Percentiles rank a stretch among this genome's conserved stretches.
Evolutionary conservation across 2,329 filamentous ascomycete genomes (phyloP).

Genomic region (Myrmaecium sp.): DNA sequence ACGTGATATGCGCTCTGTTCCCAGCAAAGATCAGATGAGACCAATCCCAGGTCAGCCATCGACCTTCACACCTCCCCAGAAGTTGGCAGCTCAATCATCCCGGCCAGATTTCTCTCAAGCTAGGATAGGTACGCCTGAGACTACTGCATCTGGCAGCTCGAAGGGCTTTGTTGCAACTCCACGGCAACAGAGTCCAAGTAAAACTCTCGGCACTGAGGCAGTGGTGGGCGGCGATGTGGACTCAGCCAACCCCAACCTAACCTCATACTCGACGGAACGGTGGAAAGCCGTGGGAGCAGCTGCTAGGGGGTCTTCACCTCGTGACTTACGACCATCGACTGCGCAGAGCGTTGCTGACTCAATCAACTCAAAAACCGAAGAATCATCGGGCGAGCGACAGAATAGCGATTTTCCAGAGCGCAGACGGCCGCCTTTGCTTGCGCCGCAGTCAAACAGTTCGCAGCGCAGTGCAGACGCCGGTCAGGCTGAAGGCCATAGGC

Average conservation of each 20-base stretch:
- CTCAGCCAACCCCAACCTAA: too few species aligned
- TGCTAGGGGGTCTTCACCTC: slow-evolving; percentile 15
- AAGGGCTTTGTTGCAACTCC: too few species aligned
- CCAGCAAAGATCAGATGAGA: slow-evolving; percentile 17
- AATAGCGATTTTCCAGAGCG: slow-evolving; percentile 34
- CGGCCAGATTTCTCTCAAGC: slow-evolving; percentile 17
- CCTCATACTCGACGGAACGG: background rate
- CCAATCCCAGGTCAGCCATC: slow-evolving; percentile 8
- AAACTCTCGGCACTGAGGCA: too few species aligned
- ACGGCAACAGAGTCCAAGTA: too few species aligned
- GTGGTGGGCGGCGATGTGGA: too few species aligned
- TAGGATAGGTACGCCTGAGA: background rate
- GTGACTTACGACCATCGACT: slow-evolving; percentile 16
- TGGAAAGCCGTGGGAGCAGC: background rate
- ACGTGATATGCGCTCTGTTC: slow-evolving; percentile 15
- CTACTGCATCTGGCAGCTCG: background rate
- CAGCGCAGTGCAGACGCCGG: slow-evolving; percentile 4
- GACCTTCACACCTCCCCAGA: slow-evolving; percentile 14
- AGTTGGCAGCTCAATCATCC: slow-evolving; percentile 24
- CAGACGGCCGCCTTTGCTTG: slow-evolving; percentile 50
- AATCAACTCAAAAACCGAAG: slow-evolving; percentile 13
- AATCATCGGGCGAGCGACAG: slow-evolving; percentile 11
- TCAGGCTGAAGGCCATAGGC: too few species aligned
- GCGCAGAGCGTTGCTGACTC: slow-evolving; percentile 19
- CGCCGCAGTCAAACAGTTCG: slow-evolving; percentile 10